Evolutionary conservation across 2,329 filamentous ascomycete genomes (phyloP), one percentile per base, ranked within the genome.

Genomic region (Immersiporthe knoxdaviesiana): DNA sequence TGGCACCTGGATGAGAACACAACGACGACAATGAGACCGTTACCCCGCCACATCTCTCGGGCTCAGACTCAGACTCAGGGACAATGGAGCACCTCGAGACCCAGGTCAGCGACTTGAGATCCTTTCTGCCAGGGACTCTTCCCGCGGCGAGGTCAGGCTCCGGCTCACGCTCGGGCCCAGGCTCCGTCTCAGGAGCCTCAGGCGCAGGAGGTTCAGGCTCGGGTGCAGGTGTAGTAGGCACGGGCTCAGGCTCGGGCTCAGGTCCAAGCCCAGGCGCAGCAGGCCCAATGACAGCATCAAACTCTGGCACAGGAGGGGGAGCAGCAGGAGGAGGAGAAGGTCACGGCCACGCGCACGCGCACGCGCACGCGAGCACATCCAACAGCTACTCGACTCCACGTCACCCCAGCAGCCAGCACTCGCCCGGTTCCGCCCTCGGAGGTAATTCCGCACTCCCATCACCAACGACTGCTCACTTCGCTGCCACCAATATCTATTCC

Each of bases 11-110:
- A 44, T 21, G 21, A n/a, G 30, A 6, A 39, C 44, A 10, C 44
- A 10, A 47, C 44, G 21, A 61, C 59, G 37, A 66, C 52, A 59
- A 66, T 66, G 64, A 44, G 50, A 52, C 27, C 47, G 21, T 21
- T 44, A 21, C 35, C 50, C 11, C 27, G 59, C 60, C 59, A 63
- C n/a, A 16, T 30, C 47, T 24, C 27, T 52, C 58, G 30, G 65
- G 32, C 27, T 58, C 32, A 47, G 37, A n/a, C 39, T 18, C 37
- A 63, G 50, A 64, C 30, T 32, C 41, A 56, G 54, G 54, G 63
- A 69, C 61, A 10, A 87, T 87, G 85, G 84, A 87, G 75, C 84
- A 84, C 76, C 83, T 87, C 73, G 83, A 86, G 75, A 82, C 80
- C 68, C 85, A 87, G 78, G 84, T 82, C 72, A 84, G 81, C 76